Evolutionary conservation across 352 stramenopile genomes (phyloP), one percentile per base, ranked within the genome.

Genomic region (Phytophthora tubulina): DNA sequence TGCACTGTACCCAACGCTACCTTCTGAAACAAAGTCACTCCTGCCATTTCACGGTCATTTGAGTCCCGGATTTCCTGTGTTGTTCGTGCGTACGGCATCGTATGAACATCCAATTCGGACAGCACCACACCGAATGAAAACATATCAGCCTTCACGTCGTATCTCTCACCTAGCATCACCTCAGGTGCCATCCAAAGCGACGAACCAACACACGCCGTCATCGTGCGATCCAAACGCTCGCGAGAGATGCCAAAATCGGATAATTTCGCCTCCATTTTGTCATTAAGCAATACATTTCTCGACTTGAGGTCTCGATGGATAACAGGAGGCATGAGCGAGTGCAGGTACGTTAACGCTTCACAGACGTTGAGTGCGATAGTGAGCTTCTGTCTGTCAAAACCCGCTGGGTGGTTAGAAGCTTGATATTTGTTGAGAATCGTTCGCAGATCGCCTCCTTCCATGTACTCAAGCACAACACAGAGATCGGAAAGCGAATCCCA

Each of bases 201-300:
- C 5, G 63, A 63, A 1, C 52, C 62, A 0, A 70, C 52, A 21
- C 63, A 51, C 5, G 63, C 63, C 3, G 63, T 72, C 63, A 72
- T 72, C 2, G 63, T 66, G 1, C 77, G 79, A 30, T 85, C 76
- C 36, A 80, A 57, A 14, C 73, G 70, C 44, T 88, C 77, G 3
- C 81, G 79, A 1, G 79, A 87, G 17, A 89, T 76, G 2, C 83
- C 83, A 78, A 93, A 91, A 63, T 92, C 85, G 21, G 79, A 88
- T 27, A 92, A 60, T 49, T 92, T 92, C 14, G 82, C 82, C n/a
- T 88, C 58, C 66, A 88, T 63, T 4, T 75, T 55, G 2, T 49
- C 56, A 57, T 63, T 59, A 14, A 90, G 54, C 21, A 90, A 10
- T 4, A 72, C 38, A 42, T 72, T 72, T 2, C 64, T 36, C 0